Percentiles rank a stretch among this genome's conserved stretches.
Conservation (phyloP, 2,329 filamentous ascomycete genomes). For the Paecilomyces formosus region DNA sequence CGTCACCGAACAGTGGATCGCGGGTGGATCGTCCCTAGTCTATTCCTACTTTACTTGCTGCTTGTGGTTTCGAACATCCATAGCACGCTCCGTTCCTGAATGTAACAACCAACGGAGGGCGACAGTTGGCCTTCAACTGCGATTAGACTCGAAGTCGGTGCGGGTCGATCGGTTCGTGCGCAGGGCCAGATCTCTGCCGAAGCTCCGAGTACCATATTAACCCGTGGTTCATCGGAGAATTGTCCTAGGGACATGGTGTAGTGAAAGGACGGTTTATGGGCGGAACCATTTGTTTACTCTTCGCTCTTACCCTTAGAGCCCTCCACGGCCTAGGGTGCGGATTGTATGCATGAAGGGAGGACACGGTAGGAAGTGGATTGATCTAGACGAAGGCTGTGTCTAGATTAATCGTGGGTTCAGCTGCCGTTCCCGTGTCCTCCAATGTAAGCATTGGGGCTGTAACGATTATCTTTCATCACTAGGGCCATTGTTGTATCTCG, state of each 20-base stretch:
- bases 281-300: not conserved
- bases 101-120: not conserved
- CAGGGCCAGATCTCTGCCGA: not conserved
- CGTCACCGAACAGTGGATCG: not conserved
- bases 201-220: not conserved
- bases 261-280: not conserved
- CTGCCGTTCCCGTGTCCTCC: not conserved
- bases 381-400: not conserved
- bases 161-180: not conserved
- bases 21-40: not conserved
- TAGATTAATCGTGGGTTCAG: not conserved
- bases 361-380: not conserved
- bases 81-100: not conserved
- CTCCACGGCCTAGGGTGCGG: not conserved
- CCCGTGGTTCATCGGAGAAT: not conserved
- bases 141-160: not conserved
- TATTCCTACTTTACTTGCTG: not conserved
- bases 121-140: not conserved
- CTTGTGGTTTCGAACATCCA: not conserved
- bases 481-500: not conserved
- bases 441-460: not conserved
- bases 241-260: not conserved
- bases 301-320: not conserved
- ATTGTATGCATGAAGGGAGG: not conserved
- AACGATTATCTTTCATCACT: not conserved